Percentiles rank a stretch among this genome's conserved stretches.
These are phyloP conservation scores for Geranium brycei DNA, from an alignment of 345 rosid genomes.

Conservation along the genomic window DNA sequence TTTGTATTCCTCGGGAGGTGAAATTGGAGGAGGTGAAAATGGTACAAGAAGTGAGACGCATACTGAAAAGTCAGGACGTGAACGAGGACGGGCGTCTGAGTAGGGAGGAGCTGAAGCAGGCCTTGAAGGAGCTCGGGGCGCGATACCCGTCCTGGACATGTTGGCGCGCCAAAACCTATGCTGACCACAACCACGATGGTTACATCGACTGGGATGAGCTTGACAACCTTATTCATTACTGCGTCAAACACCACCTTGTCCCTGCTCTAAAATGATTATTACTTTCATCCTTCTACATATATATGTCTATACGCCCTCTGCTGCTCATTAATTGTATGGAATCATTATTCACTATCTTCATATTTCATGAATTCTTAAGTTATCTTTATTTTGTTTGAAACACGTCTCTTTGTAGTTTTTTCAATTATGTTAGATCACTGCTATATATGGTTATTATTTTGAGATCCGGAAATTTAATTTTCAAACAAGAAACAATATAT, in stretches of 20 bases:
- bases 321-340: too few relatives aligned
- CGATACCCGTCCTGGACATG: conserved; percentile 16
- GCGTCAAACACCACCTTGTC: neutral
- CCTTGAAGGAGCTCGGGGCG: conserved; percentile 14
- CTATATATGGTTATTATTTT: too few relatives aligned
- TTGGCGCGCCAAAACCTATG: conserved; percentile 12
- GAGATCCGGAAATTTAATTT: too few relatives aligned
- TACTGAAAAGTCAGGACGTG: conserved; percentile 13
- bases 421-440: too few relatives aligned
- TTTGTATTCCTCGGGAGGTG: neutral
- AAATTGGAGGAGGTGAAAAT: neutral
- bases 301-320: too few relatives aligned
- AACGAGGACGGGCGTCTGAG: conserved; percentile 15
- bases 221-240: conserved; percentile 16
- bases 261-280: too few relatives aligned
- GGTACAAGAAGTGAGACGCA: conserved; percentile 11
- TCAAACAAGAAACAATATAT: too few relatives aligned
- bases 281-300: too few relatives aligned
- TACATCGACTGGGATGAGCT: conserved; percentile 11
- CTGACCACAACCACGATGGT: conserved; percentile 18
- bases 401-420: too few relatives aligned
- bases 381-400: too few relatives aligned
- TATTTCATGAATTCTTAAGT: too few relatives aligned
- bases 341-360: too few relatives aligned
- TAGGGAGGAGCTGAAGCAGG: conserved; percentile 15